A percentile compares a stretch with the other conserved stretches of the same genome.
Conservation (phyloP, 106 monocot genomes). For the Dioscorea alata region DNA sequence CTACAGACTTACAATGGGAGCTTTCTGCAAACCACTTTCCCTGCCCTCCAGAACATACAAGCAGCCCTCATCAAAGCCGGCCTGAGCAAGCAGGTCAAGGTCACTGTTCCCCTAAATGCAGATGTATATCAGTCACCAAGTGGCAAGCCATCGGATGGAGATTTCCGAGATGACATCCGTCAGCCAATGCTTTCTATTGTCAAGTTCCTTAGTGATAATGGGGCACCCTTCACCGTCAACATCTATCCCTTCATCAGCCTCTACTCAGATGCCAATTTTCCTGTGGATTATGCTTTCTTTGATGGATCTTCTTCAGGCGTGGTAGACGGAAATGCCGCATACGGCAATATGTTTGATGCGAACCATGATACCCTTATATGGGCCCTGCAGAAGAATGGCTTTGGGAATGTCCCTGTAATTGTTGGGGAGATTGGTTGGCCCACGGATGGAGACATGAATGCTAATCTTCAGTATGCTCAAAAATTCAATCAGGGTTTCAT, state of each 20-base stretch:
- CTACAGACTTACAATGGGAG: slow-evolving; percentile 45
- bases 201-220: slow-evolving; percentile 71
- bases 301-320: slow-evolving; percentile 45
- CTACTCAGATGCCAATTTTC: slow-evolving; percentile 67
- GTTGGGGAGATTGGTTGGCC: slow-evolving; percentile 93
- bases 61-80: slow-evolving; percentile 74
- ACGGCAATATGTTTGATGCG: slow-evolving; percentile 72
- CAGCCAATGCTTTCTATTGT: slow-evolving; percentile 72
- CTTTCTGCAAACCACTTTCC: slow-evolving; percentile 45
- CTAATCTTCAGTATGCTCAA: slow-evolving; percentile 50
- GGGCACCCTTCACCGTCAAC: slow-evolving; percentile 69
- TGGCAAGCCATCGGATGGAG: slow-evolving; percentile 66
- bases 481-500: slow-evolving; percentile 75
- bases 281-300: slow-evolving; percentile 83
- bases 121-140: slow-evolving; percentile 64
- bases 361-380: slow-evolving; percentile 84
- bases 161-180: slow-evolving; percentile 77
- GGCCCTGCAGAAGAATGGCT: slow-evolving; percentile 80
- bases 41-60: slow-evolving; percentile 86
- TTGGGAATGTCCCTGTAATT: slow-evolving; percentile 58
- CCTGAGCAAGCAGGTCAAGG: slow-evolving; percentile 58
- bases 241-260: slow-evolving; percentile 96
- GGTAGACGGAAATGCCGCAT: slow-evolving; percentile 35
- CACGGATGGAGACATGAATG: slow-evolving; percentile 74
- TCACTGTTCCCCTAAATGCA: slow-evolving; percentile 78